These are phyloP conservation scores for Lunasporangiospora selenospora DNA, from an alignment of 192 early-diverging fungal genomes.

Conservation along the genomic window DNA sequence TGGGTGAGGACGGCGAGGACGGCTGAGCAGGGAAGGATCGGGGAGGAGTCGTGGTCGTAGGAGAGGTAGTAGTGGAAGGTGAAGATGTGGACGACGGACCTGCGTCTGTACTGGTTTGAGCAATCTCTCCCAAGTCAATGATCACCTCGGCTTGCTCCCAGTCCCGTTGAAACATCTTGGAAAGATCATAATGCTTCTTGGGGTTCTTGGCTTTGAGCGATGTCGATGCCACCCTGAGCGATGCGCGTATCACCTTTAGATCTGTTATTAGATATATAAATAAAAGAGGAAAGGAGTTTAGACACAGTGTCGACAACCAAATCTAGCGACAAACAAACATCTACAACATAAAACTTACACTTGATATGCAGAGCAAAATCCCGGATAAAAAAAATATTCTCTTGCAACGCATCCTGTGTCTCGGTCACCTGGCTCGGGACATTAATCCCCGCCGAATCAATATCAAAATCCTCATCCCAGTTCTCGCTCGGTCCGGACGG, in stretches of 20 bases:
- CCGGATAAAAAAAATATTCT: conserved; percentile 48
- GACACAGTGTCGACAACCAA: background rate
- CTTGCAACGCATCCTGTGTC: conserved; percentile 42
- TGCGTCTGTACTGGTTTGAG: conserved; percentile 25
- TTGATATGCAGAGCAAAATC: conserved; percentile 49
- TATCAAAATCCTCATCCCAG: conserved; percentile 54
- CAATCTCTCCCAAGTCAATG: conserved; percentile 50
- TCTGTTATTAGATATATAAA: conserved; percentile 8
- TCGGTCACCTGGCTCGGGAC: conserved; percentile 48
- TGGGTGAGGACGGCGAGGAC: too few species aligned
- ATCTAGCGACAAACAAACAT: background rate
- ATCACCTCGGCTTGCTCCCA: conserved; percentile 55
- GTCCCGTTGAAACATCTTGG: conserved; percentile 39
- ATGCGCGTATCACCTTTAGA: conserved; percentile 29
- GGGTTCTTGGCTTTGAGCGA: conserved; percentile 30
- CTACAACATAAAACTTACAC: conserved; percentile 25
- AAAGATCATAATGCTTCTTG: conserved; percentile 47
- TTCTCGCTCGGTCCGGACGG: conserved; percentile 35
- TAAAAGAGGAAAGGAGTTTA: background rate
- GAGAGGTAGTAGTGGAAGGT: too few species aligned
- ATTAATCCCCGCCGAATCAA: conserved; percentile 31
- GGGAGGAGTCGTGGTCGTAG: too few species aligned
- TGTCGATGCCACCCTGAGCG: conserved; percentile 25
- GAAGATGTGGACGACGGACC: too few species aligned
- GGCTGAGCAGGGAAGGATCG: too few species aligned